Evolutionary conservation across 1,284 basidiomycete species (phyloP), one percentile per base, ranked within the genome.

Genomic region (Cutaneotrichosporon sp.): DNA sequence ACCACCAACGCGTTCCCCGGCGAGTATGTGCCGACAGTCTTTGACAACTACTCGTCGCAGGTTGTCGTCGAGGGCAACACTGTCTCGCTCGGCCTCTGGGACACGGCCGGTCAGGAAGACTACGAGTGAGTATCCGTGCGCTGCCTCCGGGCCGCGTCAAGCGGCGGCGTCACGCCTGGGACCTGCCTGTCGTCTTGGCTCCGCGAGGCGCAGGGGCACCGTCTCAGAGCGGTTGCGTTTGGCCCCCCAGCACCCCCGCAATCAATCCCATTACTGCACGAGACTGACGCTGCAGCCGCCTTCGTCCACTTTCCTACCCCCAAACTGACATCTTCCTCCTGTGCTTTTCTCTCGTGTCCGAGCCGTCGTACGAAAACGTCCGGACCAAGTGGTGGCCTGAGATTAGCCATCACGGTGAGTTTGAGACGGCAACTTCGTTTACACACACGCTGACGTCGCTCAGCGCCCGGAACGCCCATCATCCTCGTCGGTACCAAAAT

Each of bases 301-400:
- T 99, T 67, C 87, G 96, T 65, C 96, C 96, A 49, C 82, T 98
- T 61, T 94, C 90, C 58, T 99, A 99, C 78, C 96, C 96, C 8
- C 96, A 98, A 77, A 98, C 96, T 49, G 96, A 99, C 74, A 92
- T 99, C 36, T 98, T 99, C 80, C 81, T 99, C 72, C 92, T 98
- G 75, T 98, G 96, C 76, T 99, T 98, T 81, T 96, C 91, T 43
- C 83, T 97, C 60, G 93, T 97, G 69, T 92, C 88, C 66, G 96
- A 96, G 30, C 90, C 96, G 21, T 90, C 87, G 76, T 98, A 92
- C 73, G 96, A 98, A 79, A 99, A 98, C 81, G 91, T 98, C 56
- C 84, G 88, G 77, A 96, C 91, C 65, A 97, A 97, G 71, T 78
- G 77, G 77, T 78, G 73, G 71, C 77, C 77, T 35, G 70, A 72